These are phyloP conservation scores for Astragalus glycyphyllos DNA, from an alignment of 306 rosid species.

Conservation along the genomic window DNA sequence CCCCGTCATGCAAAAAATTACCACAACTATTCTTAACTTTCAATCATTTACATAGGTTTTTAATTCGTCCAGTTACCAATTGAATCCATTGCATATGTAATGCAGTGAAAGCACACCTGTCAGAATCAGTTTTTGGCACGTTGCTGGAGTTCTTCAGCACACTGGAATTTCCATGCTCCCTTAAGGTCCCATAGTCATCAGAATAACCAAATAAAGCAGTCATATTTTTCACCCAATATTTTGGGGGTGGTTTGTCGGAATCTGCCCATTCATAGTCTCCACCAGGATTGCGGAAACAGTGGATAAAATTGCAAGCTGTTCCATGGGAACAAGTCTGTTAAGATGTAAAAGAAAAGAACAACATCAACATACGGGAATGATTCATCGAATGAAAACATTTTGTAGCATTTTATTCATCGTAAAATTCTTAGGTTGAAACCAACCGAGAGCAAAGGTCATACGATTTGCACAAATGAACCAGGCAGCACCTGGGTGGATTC, in stretches of 20 bases:
- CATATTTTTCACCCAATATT: slow-evolving; percentile 81
- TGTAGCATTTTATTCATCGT: slow-evolving; percentile 13
- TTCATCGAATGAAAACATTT: slow-evolving; percentile 28
- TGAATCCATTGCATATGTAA: slow-evolving; percentile 20
- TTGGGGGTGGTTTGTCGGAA: slow-evolving; percentile 85
- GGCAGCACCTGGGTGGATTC: slow-evolving; percentile 16
- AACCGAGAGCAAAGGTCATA: slow-evolving; percentile 37
- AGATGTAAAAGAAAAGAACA: slow-evolving; percentile 34
- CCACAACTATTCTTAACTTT: not conserved
- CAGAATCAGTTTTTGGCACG: slow-evolving; percentile 48
- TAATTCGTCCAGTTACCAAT: slow-evolving; percentile 29
- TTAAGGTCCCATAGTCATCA: slow-evolving; percentile 53
- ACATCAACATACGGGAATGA: slow-evolving; percentile 20
- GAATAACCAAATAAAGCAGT: slow-evolving; percentile 76
- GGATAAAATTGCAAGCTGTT: slow-evolving; percentile 93
- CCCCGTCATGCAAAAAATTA: slow-evolving; percentile 26
- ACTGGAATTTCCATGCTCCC: slow-evolving; percentile 46
- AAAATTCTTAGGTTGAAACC: slow-evolving; percentile 20
- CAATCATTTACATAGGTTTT: slow-evolving; percentile 15
- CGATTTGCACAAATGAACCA: slow-evolving; percentile 28
- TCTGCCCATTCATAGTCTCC: slow-evolving; percentile 98
- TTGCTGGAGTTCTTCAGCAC: slow-evolving; percentile 44
- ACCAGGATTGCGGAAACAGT: slow-evolving; percentile 93
- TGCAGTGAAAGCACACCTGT: slow-evolving; percentile 56
- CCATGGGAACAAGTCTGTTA: slow-evolving; percentile 90